Evolutionary conservation across 2,329 filamentous ascomycete species (phyloP), one percentile per base, ranked within the genome.

Genomic region (Pseudogymnoascus sp.): DNA sequence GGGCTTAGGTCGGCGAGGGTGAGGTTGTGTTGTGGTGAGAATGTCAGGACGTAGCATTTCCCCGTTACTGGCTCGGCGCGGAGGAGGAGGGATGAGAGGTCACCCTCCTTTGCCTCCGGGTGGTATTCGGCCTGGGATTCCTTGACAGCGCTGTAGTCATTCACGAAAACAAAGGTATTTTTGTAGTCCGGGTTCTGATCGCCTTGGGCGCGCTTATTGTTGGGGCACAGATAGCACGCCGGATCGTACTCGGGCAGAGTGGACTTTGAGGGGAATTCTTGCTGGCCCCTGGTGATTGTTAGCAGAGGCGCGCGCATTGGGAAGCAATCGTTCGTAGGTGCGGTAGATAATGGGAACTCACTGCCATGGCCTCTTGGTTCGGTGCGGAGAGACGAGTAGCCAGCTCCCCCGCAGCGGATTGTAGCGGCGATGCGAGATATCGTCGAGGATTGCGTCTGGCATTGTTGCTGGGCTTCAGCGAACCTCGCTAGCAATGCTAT

Each of bases 311-410:
- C 2, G n/a, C 60, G 37, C 4, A 44, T 62, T 60, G 19, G 44
- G 42, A 1, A 19, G 7, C 9, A 35, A 50, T 13, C 3, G 37
- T 35, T 17, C 7, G 13, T 61, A 59, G 11, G 23, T 7, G 44
- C 26, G 10, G 26, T 19, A 19, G 10, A 13, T 9, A 56, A 33
- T 33, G 46, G 60, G 17, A 19, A 65, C 90, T 84, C 80, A 96
- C 91, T 97, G 95, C 95, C 95, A 99, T 72, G 95, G 95, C 68
- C 95, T 85, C 83, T 97, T 97, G 62, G 93, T 97, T 63, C 95
- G 83, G 77, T 99, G 95, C 65, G 95, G 95, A 15, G 95, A 97
- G 13, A 99, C 95, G 38, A 99, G 84, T 65, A 99, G 83, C 89
- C 93, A 96, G 66, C 89, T 91, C 66, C 91, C 92, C 68, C 90